A percentile compares a stretch with the other conserved stretches of the same genome.
Evolutionary conservation across 1,284 basidiomycete species (phyloP).

Genomic region (Ustilago nuda): DNA sequence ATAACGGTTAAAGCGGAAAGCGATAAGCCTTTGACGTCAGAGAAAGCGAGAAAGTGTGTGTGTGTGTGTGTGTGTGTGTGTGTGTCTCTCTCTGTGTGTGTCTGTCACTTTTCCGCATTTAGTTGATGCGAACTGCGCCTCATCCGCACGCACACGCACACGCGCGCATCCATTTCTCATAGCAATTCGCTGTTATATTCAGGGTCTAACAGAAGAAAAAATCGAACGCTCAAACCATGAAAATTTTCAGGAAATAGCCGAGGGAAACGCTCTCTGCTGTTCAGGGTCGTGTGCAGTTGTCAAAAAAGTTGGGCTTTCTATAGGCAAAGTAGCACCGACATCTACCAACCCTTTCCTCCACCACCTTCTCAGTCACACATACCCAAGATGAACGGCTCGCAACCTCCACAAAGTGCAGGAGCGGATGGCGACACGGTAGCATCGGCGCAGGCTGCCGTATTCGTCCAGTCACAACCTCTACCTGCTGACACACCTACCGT

Average conservation of each 20-base stretch:
- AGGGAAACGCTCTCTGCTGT: background rate
- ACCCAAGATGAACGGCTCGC: slow-evolving; percentile 13
- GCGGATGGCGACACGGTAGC: slow-evolving; percentile 18
- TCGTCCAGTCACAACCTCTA: slow-evolving; percentile 52
- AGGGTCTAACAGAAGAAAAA: background rate
- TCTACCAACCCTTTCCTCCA: background rate
- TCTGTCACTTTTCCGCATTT: slow-evolving; percentile 9
- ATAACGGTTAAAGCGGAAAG: background rate
- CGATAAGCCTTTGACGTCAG: slow-evolving; percentile 7
- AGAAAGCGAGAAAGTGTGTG: background rate
- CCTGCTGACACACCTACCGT: slow-evolving; percentile 71
- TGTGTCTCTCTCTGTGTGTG: no score
- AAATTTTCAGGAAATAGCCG: slow-evolving; percentile 31
- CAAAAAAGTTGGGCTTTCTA: slow-evolving; percentile 3
- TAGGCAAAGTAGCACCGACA: background rate
- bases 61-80: background rate
- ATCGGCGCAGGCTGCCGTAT: slow-evolving; percentile 57
- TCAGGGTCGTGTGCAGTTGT: slow-evolving; percentile 24
- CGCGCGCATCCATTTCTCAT: background rate
- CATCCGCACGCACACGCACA: background rate
- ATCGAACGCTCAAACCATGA: background rate
- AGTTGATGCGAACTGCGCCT: background rate
- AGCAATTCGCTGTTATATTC: background rate
- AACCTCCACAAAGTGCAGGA: slow-evolving; percentile 3
- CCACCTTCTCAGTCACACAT: background rate